Evolutionary conservation across 768 basidiomycete genomes (phyloP).

Genomic region (Suillus weaverae): DNA sequence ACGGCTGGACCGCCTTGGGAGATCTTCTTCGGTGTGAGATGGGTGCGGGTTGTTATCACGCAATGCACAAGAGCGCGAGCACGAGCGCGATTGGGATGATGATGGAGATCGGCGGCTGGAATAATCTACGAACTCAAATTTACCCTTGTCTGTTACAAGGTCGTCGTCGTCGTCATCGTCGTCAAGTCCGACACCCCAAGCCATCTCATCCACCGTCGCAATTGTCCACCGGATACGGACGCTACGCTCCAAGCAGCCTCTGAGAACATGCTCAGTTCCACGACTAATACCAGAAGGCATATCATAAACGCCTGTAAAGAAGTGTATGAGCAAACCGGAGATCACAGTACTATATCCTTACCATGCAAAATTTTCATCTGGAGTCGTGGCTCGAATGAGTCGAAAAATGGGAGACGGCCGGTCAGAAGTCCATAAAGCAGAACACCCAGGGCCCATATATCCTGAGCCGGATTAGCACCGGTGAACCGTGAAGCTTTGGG

Average conservation of each 20-base stretch:
- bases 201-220: conserved; percentile 72
- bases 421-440: conserved; percentile 84
- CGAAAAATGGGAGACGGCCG: conserved; percentile 83
- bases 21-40: conserved; percentile 27
- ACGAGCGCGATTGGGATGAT: conserved; percentile 27
- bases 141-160: conserved; percentile 26
- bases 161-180: conserved; percentile 33
- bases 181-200: conserved; percentile 68
- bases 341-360: conserved; percentile 34
- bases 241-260: conserved; percentile 75
- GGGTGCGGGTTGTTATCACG: conserved; percentile 22
- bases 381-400: conserved; percentile 88
- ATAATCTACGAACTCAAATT: conserved; percentile 29
- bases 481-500: conserved; percentile 43
- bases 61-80: conserved; percentile 34
- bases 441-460: conserved; percentile 95
- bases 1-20: conserved; percentile 42
- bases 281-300: conserved; percentile 56
- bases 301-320: conserved; percentile 56
- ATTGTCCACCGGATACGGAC: conserved; percentile 75
- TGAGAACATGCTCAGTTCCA: conserved; percentile 66
- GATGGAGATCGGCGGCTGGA: conserved; percentile 16
- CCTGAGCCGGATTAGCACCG: conserved; percentile 67
- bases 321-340: conserved; percentile 12
- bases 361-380: conserved; percentile 91